phyloP scores from a whole-genome alignment of 2,329 filamentous ascomycete genomes.

The Colletotrichum limetticola region DNA sequence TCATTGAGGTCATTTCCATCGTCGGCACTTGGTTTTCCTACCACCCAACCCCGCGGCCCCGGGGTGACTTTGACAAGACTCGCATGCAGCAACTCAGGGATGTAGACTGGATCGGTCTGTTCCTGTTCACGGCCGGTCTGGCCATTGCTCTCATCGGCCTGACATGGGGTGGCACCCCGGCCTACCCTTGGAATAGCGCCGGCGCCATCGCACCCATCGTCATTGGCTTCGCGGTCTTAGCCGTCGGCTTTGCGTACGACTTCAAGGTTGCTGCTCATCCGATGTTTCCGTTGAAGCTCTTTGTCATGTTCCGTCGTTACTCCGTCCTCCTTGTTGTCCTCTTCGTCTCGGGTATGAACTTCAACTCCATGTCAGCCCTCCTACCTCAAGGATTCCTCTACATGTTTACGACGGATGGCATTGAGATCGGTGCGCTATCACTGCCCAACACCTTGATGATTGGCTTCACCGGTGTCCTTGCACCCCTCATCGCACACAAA shows the following conservation, averaged over 20 bases:
- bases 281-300: constrained; percentile 41
- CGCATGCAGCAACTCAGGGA: constrained; percentile 43
- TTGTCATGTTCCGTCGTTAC: constrained; percentile 43
- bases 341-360: constrained; percentile 46
- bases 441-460: constrained; percentile 26
- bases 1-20: constrained; percentile 39
- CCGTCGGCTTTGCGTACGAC: constrained; percentile 38
- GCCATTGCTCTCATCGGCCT: constrained; percentile 38
- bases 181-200: constrained; percentile 33
- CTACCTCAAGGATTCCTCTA: constrained; percentile 43
- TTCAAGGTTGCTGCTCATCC: constrained; percentile 38
- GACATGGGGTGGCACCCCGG: constrained; percentile 35
- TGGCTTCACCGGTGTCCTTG: constrained; percentile 31
- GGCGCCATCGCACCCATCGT: constrained; percentile 35
- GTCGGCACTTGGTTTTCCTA: constrained; percentile 41
- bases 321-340: constrained; percentile 43
- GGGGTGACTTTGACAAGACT: constrained; percentile 43
- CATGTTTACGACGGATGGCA: constrained; percentile 44
- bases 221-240: constrained; percentile 36
- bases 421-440: constrained; percentile 39
- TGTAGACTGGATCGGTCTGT: constrained; percentile 43
- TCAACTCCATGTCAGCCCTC: constrained; percentile 41
- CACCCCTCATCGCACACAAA: constrained; percentile 44
- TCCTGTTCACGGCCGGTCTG: constrained; percentile 37
- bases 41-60: constrained; percentile 40